These are phyloP conservation scores for Nepenthes gracilis DNA, from an alignment of 148 eudicot species.

Conservation along the genomic window DNA sequence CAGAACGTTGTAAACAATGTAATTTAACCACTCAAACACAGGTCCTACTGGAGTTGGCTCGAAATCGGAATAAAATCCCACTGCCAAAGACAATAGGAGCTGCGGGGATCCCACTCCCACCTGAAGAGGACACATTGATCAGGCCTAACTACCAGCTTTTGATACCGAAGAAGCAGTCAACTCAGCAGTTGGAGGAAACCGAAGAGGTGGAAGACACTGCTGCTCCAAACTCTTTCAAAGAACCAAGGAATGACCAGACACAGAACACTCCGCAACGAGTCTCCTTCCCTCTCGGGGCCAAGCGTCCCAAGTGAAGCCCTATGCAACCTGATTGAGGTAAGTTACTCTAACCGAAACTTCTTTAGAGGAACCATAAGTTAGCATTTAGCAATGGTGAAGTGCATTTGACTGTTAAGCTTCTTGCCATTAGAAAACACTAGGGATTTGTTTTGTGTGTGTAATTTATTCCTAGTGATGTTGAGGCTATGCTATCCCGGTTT, in stretches of 20 bases:
- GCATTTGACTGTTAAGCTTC: no score
- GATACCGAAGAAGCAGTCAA: constrained; percentile 36
- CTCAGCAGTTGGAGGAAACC: constrained; percentile 47
- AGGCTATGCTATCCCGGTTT: no score
- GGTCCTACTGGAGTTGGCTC: constrained; percentile 78
- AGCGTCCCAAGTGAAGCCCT: constrained; percentile 27
- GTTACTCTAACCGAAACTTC: no score
- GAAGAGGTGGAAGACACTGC: constrained; percentile 52
- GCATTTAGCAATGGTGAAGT: no score
- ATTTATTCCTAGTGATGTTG: no score
- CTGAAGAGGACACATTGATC: constrained; percentile 73
- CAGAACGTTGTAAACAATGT: background rate
- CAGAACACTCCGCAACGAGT: constrained; percentile 55
- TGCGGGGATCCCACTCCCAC: constrained; percentile 70
- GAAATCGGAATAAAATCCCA: constrained; percentile 71
- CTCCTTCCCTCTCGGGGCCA: constrained; percentile 64
- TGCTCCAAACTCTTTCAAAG: constrained; percentile 47
- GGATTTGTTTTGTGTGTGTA: no score
- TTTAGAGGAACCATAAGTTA: no score
- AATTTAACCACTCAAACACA: constrained; percentile 18
- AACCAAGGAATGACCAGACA: constrained; percentile 26
- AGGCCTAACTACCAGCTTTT: constrained; percentile 71
- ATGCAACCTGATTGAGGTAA: background rate
- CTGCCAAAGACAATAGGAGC: constrained; percentile 48
- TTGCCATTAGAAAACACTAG: no score